Percentiles rank a stretch among this genome's conserved stretches.
These are phyloP conservation scores for Mortierella sp. DNA, from an alignment of 371 early-diverging fungal genomes.

Conservation along the genomic window DNA sequence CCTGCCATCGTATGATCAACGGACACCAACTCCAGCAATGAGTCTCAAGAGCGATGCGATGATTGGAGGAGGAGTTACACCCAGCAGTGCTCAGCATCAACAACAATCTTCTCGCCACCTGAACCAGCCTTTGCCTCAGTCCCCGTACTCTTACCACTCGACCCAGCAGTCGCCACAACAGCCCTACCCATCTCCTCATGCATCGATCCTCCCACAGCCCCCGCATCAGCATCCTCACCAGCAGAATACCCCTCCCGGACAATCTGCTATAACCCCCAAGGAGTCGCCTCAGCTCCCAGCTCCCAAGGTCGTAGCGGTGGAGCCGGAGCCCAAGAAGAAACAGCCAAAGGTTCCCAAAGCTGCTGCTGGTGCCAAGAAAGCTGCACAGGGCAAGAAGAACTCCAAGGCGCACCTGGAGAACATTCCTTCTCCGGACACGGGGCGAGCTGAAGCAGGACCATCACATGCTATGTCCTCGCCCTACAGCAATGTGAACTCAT, in stretches of 20 bases:
- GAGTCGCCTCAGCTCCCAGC: conserved; percentile 51
- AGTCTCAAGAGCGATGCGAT: conserved; percentile 43
- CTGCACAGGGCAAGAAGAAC: conserved; percentile 38
- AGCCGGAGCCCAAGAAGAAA: conserved; percentile 51
- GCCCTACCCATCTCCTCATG: conserved; percentile 46
- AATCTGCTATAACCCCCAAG: conserved; percentile 46
- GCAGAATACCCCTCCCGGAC: conserved; percentile 44
- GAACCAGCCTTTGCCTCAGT: conserved; percentile 38
- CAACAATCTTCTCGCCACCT: conserved; percentile 35
- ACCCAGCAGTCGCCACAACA: conserved; percentile 55
- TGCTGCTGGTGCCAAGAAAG: conserved; percentile 30
- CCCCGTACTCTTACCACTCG: conserved; percentile 49
- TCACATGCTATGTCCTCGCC: conserved; percentile 31
- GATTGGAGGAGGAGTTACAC: conserved; percentile 41
- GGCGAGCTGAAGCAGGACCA: conserved; percentile 18
- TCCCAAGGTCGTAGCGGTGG: conserved; percentile 31
- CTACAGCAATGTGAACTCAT: conserved; percentile 31
- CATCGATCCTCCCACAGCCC: conserved; percentile 35
- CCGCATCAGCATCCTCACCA: conserved; percentile 51
- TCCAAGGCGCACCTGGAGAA: conserved; percentile 26
- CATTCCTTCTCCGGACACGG: conserved; percentile 39
- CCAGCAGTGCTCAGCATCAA: conserved; percentile 33
- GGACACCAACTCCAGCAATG: conserved; percentile 35
- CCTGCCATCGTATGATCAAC: conserved; percentile 35
- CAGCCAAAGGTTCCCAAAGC: conserved; percentile 38